phyloP scores from a whole-genome alignment of 2,329 filamentous ascomycete genomes.

The Phyllosticta citribraziliensis region DNA sequence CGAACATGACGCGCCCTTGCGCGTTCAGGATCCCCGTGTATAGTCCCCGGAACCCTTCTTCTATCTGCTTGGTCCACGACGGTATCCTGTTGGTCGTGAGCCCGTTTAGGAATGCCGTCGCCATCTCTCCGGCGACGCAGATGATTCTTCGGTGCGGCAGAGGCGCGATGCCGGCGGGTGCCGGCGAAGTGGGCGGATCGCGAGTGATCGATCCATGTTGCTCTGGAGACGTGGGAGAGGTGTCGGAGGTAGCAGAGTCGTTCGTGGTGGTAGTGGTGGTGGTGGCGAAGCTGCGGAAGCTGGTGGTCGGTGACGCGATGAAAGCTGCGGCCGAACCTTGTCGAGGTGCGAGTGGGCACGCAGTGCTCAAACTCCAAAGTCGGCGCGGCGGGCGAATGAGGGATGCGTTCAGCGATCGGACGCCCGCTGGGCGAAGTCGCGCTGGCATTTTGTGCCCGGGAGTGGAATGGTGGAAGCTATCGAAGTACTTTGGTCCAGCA shows the following conservation, averaged over 20 bases:
- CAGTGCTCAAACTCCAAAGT: not conserved
- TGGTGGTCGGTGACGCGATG: not conserved
- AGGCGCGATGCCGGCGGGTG: conserved; percentile 22
- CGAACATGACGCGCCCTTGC: conserved; percentile 68
- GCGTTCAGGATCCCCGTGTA: conserved; percentile 84
- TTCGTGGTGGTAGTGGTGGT: not conserved
- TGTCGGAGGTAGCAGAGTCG: not conserved
- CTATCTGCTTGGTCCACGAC: conserved; percentile 22
- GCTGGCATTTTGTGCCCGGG: not conserved
- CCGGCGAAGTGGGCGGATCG: not conserved
- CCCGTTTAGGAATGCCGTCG: conserved; percentile 78
- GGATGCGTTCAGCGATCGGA: not conserved
- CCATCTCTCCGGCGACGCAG: conserved; percentile 67
- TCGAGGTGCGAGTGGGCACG: not conserved
- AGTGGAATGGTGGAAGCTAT: not conserved
- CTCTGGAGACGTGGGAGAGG: not conserved
- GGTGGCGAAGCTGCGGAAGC: conserved; percentile 2
- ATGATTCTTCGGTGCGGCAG: conserved; percentile 72
- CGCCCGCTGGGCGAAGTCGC: not conserved
- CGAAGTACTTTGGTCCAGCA: not conserved
- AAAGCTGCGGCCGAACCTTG: not conserved
- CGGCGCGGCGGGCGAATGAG: not conserved
- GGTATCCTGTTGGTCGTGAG: conserved; percentile 65
- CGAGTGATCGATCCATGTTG: not conserved
- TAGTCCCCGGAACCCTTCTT: conserved; percentile 20